These are phyloP conservation scores for Aeminium ludgeri DNA, from an alignment of 495 filamentous ascomycete species.

Conservation along the genomic window DNA sequence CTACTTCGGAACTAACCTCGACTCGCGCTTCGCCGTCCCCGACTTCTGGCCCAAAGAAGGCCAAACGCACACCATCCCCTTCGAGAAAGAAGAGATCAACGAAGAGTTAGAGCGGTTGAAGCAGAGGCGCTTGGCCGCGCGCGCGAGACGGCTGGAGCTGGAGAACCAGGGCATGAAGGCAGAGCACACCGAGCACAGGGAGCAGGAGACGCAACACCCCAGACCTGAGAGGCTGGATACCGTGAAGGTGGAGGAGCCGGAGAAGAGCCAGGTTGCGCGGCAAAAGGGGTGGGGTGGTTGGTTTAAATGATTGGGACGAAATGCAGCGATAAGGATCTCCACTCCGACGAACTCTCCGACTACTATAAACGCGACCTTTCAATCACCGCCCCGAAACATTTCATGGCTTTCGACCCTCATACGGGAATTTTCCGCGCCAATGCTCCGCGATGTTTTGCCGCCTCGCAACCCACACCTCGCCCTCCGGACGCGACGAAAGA, in stretches of 20 bases:
- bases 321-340: background rate
- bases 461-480: constrained; percentile 32
- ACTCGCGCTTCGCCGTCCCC: constrained; percentile 68
- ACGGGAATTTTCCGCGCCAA: constrained; percentile 28
- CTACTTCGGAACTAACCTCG: constrained; percentile 98
- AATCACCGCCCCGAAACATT: too few species aligned
- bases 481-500: constrained; percentile 20
- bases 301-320: constrained; percentile 8
- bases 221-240: constrained; percentile 9
- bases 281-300: constrained; percentile 9
- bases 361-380: too few species aligned
- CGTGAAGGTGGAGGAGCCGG: constrained; percentile 11
- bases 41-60: constrained; percentile 87
- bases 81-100: constrained; percentile 73
- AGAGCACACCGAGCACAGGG: constrained; percentile 5
- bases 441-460: constrained; percentile 29
- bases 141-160: constrained; percentile 40
- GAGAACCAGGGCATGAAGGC: constrained; percentile 29
- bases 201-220: constrained; percentile 4
- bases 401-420: constrained; percentile 17
- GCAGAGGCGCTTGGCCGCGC: constrained; percentile 37
- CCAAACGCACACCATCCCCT: constrained; percentile 74
- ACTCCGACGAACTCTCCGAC: background rate
- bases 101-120: constrained; percentile 60
- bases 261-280: constrained; percentile 12